A percentile compares a stretch with the other conserved stretches of the same genome.
Evolutionary conservation across 257 asterid species (phyloP).

Genomic region (Thymus quinquecostatus): DNA sequence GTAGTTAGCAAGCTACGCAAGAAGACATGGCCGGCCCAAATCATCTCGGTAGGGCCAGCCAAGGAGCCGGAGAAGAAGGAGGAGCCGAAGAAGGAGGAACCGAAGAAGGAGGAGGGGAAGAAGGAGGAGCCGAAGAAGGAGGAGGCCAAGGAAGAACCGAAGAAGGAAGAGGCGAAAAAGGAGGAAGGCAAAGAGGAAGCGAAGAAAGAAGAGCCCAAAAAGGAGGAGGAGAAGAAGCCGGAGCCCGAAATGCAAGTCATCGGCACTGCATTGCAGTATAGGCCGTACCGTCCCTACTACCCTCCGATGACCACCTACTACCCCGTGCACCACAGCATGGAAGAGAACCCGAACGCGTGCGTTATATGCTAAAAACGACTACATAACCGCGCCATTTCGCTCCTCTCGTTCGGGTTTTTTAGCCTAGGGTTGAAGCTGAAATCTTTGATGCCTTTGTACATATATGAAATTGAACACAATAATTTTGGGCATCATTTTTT

Average conservation of each 20-base stretch:
- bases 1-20: conserved; percentile 84
- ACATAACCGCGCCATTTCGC: neutral
- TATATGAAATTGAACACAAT: conserved; percentile 36
- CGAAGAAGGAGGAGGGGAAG: conserved; percentile 65
- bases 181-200: conserved; percentile 28
- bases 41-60: conserved; percentile 77
- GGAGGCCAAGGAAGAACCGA: conserved; percentile 36
- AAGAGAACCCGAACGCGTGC: conserved; percentile 84
- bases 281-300: conserved; percentile 55
- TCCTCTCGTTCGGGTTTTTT: conserved; percentile 16
- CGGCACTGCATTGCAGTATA: conserved; percentile 47
- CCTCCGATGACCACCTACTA: conserved; percentile 45
- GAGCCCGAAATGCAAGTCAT: conserved; percentile 42
- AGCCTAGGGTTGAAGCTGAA: conserved; percentile 27
- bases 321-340: conserved; percentile 67
- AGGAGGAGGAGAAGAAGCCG: conserved; percentile 43
- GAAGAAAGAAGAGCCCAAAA: conserved; percentile 29
- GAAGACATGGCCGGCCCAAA: conserved; percentile 67
- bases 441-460: conserved; percentile 36
- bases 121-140: conserved; percentile 60
- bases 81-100: conserved; percentile 81
- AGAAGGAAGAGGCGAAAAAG: conserved; percentile 39
- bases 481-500: conserved; percentile 37
- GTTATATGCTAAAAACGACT: conserved; percentile 45
- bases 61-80: conserved; percentile 82